These are phyloP conservation scores for Amanita muscaria DNA, from an alignment of 768 basidiomycete genomes.

Conservation along the genomic window DNA sequence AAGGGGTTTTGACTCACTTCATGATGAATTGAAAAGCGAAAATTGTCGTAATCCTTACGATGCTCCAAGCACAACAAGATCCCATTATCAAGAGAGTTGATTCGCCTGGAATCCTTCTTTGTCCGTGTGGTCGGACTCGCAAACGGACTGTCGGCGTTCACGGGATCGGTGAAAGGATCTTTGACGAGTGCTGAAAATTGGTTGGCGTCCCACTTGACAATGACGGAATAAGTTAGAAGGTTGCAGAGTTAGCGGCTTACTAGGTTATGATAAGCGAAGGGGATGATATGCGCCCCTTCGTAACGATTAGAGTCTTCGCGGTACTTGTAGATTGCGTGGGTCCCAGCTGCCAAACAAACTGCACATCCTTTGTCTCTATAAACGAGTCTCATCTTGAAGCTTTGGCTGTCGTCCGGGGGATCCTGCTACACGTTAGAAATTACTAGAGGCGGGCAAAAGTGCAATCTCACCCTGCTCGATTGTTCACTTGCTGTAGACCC, in stretches of 20 bases:
- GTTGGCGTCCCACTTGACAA: slow-evolving; percentile 11
- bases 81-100: slow-evolving; percentile 15
- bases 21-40: slow-evolving; percentile 13
- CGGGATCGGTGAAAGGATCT: slow-evolving; percentile 13
- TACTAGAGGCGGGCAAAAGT: slow-evolving; percentile 8
- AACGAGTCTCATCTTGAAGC: slow-evolving; percentile 16
- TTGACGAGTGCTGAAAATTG: slow-evolving; percentile 2
- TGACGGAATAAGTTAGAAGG: slow-evolving; percentile 11
- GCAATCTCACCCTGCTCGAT: slow-evolving; percentile 12
- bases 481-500: slow-evolving; percentile 7
- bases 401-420: slow-evolving; percentile 8
- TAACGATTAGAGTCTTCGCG: slow-evolving; percentile 13
- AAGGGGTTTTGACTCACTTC: slow-evolving; percentile 11
- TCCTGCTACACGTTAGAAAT: slow-evolving; percentile 9
- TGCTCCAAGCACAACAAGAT: slow-evolving; percentile 13
- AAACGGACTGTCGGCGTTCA: slow-evolving; percentile 10
- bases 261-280: not conserved
- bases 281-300: slow-evolving; percentile 13
- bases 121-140: slow-evolving; percentile 10
- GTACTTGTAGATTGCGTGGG: slow-evolving; percentile 11
- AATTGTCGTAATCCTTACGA: slow-evolving; percentile 12
- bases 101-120: slow-evolving; percentile 11
- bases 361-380: slow-evolving; percentile 15
- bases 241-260: slow-evolving; percentile 12
- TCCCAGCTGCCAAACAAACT: slow-evolving; percentile 14